Percentiles rank a stretch among this genome's conserved stretches.
Conservation (phyloP, 345 rosid genomes). For the Gossypium mustelinum region DNA sequence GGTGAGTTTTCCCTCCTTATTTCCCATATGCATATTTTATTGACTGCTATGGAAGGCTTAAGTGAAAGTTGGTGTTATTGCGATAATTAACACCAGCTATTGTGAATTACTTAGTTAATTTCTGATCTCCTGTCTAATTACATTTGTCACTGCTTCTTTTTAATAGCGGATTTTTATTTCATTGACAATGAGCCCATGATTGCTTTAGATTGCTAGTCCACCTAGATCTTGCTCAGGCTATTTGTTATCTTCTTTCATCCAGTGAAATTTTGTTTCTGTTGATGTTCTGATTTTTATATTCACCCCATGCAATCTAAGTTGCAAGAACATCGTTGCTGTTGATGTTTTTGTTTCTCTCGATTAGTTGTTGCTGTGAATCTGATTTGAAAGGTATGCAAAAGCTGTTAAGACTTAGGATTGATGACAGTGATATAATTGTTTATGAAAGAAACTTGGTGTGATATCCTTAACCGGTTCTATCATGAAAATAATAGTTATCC, state of each 20-base stretch:
- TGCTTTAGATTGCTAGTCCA: not conserved
- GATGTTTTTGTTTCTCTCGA: not conserved
- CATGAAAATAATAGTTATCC: not conserved
- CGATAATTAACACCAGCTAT: not conserved
- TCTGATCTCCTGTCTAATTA: not conserved
- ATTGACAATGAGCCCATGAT: not conserved
- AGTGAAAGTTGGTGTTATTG: not conserved
- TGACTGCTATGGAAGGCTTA: not conserved
- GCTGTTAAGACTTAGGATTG: not conserved
- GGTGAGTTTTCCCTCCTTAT: too few species aligned
- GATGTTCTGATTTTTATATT: too few species aligned
- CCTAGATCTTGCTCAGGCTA: too few species aligned
- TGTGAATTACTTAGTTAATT: not conserved
- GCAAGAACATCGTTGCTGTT: too few species aligned
- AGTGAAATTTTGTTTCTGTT: too few species aligned
- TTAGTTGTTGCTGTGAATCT: conserved; percentile 16
- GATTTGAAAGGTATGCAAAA: conserved; percentile 72
- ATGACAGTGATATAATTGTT: not conserved
- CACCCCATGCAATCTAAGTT: not conserved
- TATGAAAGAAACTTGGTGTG: not conserved
- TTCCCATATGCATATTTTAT: not conserved
- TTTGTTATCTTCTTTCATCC: too few species aligned
- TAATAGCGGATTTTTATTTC: not conserved
- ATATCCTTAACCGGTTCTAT: not conserved
- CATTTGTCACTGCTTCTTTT: not conserved